Evolutionary conservation across 1,284 basidiomycete species (phyloP).

Genomic region (Puccinia sorghi): DNA sequence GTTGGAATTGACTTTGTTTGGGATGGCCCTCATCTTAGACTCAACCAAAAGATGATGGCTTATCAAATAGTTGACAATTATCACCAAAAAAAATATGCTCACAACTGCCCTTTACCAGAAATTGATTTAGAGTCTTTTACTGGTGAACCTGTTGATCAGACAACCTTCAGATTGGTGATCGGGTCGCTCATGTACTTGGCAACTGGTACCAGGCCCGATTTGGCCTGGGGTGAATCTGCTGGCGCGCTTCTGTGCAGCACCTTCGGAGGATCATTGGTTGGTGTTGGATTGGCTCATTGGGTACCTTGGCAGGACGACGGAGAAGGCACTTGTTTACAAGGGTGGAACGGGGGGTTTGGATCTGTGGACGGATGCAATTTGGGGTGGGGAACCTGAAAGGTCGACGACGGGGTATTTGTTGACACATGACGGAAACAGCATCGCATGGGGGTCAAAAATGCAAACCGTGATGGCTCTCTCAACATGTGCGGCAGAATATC

Average conservation of each 20-base stretch:
- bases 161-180: not conserved
- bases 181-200: not conserved
- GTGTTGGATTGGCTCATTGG: not conserved
- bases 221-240: not conserved
- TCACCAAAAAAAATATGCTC: not conserved
- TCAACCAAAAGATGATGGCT: not conserved
- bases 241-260: not conserved
- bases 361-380: not conserved
- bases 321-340: not conserved
- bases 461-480: not conserved
- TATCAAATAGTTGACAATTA: not conserved
- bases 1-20: not conserved
- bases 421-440: not conserved
- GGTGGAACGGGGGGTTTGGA: not conserved
- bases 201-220: not conserved
- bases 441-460: not conserved
- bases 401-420: not conserved
- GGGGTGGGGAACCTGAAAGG: conserved; percentile 1
- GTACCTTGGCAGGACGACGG: not conserved
- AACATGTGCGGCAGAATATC: not conserved
- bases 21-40: not conserved
- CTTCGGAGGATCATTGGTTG: not conserved
- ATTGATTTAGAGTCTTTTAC: not conserved
- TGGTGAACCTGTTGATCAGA: not conserved
- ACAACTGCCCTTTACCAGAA: not conserved